Percentiles rank a stretch among this genome's conserved stretches.
These are phyloP conservation scores for Henckelia pumila DNA, from an alignment of 257 asterid species.

Conservation along the genomic window DNA sequence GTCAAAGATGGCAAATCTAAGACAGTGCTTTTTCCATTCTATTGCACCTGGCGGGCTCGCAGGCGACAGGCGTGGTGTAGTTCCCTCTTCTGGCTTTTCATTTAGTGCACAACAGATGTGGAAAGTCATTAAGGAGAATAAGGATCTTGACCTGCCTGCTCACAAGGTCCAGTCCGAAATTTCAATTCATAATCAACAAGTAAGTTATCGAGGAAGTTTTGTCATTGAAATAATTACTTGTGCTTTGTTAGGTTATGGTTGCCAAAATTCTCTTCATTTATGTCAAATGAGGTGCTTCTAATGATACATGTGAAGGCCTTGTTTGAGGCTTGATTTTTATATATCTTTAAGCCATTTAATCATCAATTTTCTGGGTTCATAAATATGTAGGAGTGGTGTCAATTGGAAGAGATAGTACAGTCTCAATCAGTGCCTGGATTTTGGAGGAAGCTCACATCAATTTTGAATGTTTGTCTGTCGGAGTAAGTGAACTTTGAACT, in stretches of 20 bases:
- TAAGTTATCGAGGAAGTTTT: slow-evolving; percentile 9
- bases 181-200: slow-evolving; percentile 19
- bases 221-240: slow-evolving; percentile 15
- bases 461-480: slow-evolving; percentile 59
- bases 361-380: slow-evolving; percentile 12
- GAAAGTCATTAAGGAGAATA: slow-evolving; percentile 96
- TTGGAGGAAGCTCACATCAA: slow-evolving; percentile 75
- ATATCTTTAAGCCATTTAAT: slow-evolving; percentile 7
- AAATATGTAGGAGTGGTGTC: slow-evolving; percentile 65
- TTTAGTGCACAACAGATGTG: slow-evolving; percentile 92
- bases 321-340: slow-evolving; percentile 17
- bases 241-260: slow-evolving; percentile 75
- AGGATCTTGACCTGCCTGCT: slow-evolving; percentile 97
- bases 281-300: slow-evolving; percentile 59
- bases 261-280: slow-evolving; percentile 73
- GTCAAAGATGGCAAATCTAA: slow-evolving; percentile 72
- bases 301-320: slow-evolving; percentile 8
- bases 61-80: slow-evolving; percentile 98
- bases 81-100: slow-evolving; percentile 97
- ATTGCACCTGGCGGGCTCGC: slow-evolving; percentile 99
- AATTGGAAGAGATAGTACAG: slow-evolving; percentile 71
- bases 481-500: slow-evolving; percentile 53
- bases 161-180: slow-evolving; percentile 81
- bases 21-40: slow-evolving; percentile 86
- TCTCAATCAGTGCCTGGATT: slow-evolving; percentile 71